These are phyloP conservation scores for Oemleria cerasiformis DNA, from an alignment of 306 rosid species.

Conservation along the genomic window DNA sequence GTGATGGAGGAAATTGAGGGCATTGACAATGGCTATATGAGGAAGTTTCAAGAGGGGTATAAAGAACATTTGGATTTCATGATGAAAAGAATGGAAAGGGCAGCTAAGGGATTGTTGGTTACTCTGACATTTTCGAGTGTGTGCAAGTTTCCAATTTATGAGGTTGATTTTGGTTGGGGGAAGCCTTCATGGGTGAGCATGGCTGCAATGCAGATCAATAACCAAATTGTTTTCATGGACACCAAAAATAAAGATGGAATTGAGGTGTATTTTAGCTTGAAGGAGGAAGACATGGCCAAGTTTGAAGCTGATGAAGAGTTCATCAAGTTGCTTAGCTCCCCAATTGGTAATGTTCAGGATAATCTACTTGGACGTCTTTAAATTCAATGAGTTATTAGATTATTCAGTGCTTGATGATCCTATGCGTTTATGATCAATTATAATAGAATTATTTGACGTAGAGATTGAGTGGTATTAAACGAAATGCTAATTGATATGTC, in stretches of 20 bases:
- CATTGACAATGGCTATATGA: neutral
- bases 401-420: neutral
- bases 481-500: no score
- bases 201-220: constrained; percentile 3
- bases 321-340: neutral
- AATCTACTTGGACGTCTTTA: constrained; percentile 16
- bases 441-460: no score
- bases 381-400: neutral
- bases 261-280: constrained; percentile 20
- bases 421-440: neutral
- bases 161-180: constrained; percentile 40
- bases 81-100: constrained; percentile 11
- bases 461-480: no score
- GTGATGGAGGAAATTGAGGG: constrained; percentile 5
- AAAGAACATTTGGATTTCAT: constrained; percentile 15
- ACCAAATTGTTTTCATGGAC: constrained; percentile 21
- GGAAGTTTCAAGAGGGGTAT: neutral
- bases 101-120: constrained; percentile 7
- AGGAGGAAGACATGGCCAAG: constrained; percentile 17
- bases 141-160: constrained; percentile 27
- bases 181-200: constrained; percentile 28
- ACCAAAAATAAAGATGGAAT: constrained; percentile 18
- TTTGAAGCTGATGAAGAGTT: constrained; percentile 17
- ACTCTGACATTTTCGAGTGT: neutral
- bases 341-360: constrained; percentile 11